Conservation (phyloP, 192 early-diverging fungal species). For the Umbelopsis sp. region DNA sequence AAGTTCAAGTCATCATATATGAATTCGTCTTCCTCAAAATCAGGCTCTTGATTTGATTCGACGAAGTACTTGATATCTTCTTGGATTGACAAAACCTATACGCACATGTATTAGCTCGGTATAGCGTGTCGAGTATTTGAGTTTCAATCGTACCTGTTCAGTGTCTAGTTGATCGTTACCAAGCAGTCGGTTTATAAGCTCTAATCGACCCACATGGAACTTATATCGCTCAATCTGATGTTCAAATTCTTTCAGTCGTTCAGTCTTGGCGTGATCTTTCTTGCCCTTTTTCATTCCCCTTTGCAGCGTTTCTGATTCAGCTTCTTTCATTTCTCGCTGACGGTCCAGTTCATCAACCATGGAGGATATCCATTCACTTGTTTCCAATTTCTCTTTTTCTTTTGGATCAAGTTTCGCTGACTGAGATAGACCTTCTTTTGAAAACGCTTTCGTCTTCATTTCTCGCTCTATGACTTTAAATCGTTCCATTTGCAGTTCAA, state of each 20-base stretch:
- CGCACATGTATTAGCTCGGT: background rate
- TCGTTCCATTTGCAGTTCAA: conserved; percentile 97
- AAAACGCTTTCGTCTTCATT: conserved; percentile 97
- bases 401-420: conserved; percentile 84
- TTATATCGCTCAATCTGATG: conserved; percentile 85
- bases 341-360: conserved; percentile 77
- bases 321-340: conserved; percentile 89
- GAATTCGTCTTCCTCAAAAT: conserved; percentile 88
- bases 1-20: conserved; percentile 90
- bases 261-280: conserved; percentile 74
- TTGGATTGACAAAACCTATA: conserved; percentile 71
- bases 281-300: conserved; percentile 70
- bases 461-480: conserved; percentile 97
- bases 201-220: conserved; percentile 82
- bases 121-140: background rate
- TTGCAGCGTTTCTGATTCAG: conserved; percentile 76
- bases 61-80: conserved; percentile 92
- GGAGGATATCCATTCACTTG: conserved; percentile 78
- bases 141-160: conserved; percentile 66
- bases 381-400: conserved; percentile 84
- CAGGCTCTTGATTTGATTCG: conserved; percentile 55
- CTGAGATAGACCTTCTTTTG: conserved; percentile 85
- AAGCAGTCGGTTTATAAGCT: conserved; percentile 86
- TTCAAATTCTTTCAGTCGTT: conserved; percentile 70
- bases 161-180: conserved; percentile 86